Conservation (phyloP, 2,329 filamentous ascomycete genomes). For the Pestalotiopsis sp. region DNA sequence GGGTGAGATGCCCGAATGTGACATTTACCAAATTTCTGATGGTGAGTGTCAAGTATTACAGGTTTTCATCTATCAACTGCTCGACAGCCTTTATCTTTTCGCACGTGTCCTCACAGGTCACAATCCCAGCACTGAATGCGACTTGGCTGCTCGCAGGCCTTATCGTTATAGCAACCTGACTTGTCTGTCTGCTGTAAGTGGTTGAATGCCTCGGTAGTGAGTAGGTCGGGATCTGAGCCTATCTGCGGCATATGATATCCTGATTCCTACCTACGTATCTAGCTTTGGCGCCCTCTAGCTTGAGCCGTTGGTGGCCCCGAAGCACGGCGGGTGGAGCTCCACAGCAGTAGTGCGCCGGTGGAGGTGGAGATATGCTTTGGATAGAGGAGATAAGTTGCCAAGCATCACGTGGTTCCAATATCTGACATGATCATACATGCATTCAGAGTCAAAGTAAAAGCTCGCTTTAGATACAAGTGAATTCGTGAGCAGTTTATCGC, state of each 20-base stretch:
- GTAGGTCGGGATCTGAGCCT: background rate
- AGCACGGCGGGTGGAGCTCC: background rate
- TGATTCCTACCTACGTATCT: background rate
- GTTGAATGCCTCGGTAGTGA: too few relatives aligned
- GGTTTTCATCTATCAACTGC: background rate
- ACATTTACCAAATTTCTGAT: too few relatives aligned
- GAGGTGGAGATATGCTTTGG: background rate
- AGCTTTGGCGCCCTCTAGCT: background rate
- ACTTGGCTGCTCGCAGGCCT: background rate
- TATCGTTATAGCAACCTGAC: background rate
- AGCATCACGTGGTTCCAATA: background rate
- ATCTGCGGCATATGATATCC: background rate
- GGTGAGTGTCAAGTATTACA: too few relatives aligned
- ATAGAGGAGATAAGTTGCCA: background rate
- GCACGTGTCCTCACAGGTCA: background rate
- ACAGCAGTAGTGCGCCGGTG: background rate
- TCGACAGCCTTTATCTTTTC: background rate
- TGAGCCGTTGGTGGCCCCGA: background rate
- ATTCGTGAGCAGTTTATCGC: background rate
- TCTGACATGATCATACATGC: too few relatives aligned
- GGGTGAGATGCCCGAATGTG: too few relatives aligned
- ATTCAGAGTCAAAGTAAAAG: background rate
- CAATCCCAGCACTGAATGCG: background rate
- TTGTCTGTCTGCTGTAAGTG: too few relatives aligned
- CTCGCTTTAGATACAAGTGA: background rate